Conservation (phyloP, 2,329 filamentous ascomycete species). For the Cercospora sesami region DNA sequence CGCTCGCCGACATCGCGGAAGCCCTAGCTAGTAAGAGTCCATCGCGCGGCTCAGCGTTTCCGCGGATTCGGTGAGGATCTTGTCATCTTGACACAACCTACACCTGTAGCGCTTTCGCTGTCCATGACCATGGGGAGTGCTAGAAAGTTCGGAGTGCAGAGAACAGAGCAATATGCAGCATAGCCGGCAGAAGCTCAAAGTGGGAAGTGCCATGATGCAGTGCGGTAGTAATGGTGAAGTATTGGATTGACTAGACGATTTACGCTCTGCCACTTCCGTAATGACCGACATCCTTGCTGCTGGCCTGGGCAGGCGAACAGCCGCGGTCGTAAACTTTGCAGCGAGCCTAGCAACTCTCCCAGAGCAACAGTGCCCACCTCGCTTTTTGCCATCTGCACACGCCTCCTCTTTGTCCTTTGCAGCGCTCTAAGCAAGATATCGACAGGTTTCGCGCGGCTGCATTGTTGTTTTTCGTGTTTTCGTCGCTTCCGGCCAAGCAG, state of each 20-base stretch:
- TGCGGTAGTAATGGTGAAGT: not conserved
- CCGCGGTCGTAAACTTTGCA: constrained; percentile 3
- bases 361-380: not conserved
- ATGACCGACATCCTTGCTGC: constrained; percentile 9
- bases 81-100: not conserved
- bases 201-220: not conserved
- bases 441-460: not conserved
- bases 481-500: not conserved
- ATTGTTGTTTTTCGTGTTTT: not conserved
- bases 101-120: not conserved
- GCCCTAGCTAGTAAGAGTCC: not conserved
- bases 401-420: not conserved
- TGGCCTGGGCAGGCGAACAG: not conserved
- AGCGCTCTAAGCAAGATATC: not conserved
- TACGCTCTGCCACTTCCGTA: constrained; percentile 6
- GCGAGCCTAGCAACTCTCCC: not conserved
- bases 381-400: not conserved
- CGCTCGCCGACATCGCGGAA: constrained; percentile 10
- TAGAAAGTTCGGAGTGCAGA: not conserved
- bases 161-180: not conserved
- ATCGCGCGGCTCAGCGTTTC: not conserved
- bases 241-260: constrained; percentile 1
- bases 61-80: not conserved
- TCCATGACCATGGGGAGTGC: not conserved
- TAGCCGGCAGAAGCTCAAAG: not conserved